Evolutionary conservation across 2,329 filamentous ascomycete genomes (phyloP), one percentile per base, ranked within the genome.

Genomic region (Penicillium frequentans): DNA sequence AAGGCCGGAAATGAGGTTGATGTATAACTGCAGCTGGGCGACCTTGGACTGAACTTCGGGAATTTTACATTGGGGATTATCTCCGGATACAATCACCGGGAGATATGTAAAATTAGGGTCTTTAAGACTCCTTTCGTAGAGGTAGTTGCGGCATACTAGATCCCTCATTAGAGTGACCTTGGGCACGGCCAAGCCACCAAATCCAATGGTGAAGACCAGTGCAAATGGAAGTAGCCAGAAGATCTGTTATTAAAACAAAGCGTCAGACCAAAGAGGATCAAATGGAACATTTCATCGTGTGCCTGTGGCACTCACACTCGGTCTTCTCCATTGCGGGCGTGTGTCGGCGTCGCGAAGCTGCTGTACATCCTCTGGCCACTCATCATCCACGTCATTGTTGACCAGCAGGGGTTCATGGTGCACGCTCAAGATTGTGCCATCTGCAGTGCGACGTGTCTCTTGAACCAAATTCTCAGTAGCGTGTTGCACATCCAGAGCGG

Each of bases 161-260:
- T 88, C 84, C 59, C 96, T 82, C 60, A 96, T 91, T 75, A 97
- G 77, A 69, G 96, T 96, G 60, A 96, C 81, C 72, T 90, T 95
- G 10, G 93, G 93, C 9, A 97, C 90, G 8, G 95, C 80, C 7
- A 90, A 84, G 55, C 91, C 91, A 31, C 93, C 95, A 73, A 95
- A 93, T 0, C 93, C 92, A 53, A 96, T 79, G 0, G 91, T 91
- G 70, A 91, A 93, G 45, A 96, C 75, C 55, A 90, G 81, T 74
- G 93, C 95, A 0, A 92, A 90, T 0, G 84, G 85, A 8, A 98
- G 74, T 5, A 98, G 81, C 90, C 92, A 98, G 74, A 82, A 90
- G 52, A 96, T 85, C 90, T 90, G 55, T 21, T 16, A 49, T 37
- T 3, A 26, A 11, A 4, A 7, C 5, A 5, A 23, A 14, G 13